Conservation (phyloP, 164 flowering plant genomes). For the Nelumbo lutea region DNA sequence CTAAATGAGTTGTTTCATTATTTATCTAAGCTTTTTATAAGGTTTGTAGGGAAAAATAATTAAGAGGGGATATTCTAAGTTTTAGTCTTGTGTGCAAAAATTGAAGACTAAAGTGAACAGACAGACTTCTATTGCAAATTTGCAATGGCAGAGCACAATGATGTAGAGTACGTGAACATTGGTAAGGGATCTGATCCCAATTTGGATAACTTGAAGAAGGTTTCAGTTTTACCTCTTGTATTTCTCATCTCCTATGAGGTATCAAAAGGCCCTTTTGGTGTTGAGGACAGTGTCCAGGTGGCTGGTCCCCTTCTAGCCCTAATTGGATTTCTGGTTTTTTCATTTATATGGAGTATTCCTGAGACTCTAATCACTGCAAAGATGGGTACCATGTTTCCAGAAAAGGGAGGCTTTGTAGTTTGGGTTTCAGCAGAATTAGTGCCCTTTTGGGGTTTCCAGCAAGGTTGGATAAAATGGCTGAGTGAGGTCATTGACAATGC, state of each 20-base stretch:
- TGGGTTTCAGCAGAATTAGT: conserved; percentile 63
- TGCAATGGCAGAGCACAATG: conserved; percentile 34
- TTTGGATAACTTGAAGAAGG: conserved; percentile 27
- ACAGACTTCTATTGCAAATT: conserved; percentile 14
- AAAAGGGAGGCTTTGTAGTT: conserved; percentile 57
- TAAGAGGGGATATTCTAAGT: too few species aligned
- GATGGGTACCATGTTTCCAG: conserved; percentile 21
- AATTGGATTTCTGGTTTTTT: conserved; percentile 47
- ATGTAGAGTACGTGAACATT: conserved; percentile 24
- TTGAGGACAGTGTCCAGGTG: conserved; percentile 49
- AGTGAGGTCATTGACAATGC: conserved; percentile 44
- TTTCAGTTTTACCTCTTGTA: conserved; percentile 46
- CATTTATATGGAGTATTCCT: conserved; percentile 23
- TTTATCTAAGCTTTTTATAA: too few species aligned
- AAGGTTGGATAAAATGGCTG: too few species aligned
- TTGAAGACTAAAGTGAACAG: conserved; percentile 25
- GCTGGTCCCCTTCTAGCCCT: conserved; percentile 62
- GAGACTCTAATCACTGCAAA: conserved; percentile 47
- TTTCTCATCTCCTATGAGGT: conserved; percentile 36
- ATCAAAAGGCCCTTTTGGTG: conserved; percentile 44
- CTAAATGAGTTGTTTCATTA: too few species aligned
- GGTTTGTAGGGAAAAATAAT: too few species aligned
- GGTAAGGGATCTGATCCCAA: conserved; percentile 27
- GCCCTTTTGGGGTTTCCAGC: too few species aligned
- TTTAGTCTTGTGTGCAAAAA: conserved; percentile 31